These are phyloP conservation scores for Parachaetomium inaequale DNA, from an alignment of 495 filamentous ascomycete genomes.

Conservation along the genomic window DNA sequence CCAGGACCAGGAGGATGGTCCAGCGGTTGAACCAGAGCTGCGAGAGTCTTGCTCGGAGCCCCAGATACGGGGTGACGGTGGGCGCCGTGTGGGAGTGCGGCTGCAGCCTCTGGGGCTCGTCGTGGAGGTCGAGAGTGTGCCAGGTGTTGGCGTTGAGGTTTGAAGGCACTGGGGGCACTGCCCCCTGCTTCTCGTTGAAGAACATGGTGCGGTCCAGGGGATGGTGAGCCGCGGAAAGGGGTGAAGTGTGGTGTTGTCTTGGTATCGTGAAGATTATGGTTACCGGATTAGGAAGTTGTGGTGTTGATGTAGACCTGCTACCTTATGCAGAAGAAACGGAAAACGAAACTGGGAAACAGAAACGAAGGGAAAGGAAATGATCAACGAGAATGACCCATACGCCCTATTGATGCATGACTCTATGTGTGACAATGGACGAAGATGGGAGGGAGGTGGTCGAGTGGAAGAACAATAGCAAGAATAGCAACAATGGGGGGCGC, in stretches of 20 bases:
- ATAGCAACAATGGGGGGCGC: slow-evolving; percentile 18
- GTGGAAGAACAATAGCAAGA: slow-evolving; percentile 26
- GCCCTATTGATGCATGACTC: slow-evolving; percentile 21
- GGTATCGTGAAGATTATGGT: slow-evolving; percentile 7
- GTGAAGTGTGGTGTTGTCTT: slow-evolving; percentile 5
- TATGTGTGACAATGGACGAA: slow-evolving; percentile 14
- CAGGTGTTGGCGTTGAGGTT: slow-evolving; percentile 28
- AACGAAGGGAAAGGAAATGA: slow-evolving; percentile 15
- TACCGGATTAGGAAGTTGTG: slow-evolving; percentile 13
- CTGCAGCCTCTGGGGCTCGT: slow-evolving; percentile 9
- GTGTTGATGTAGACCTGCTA: slow-evolving; percentile 23
- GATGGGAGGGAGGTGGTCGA: neutral
- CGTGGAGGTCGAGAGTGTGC: slow-evolving; percentile 24
- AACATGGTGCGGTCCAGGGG: slow-evolving; percentile 16
- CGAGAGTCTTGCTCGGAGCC: slow-evolving; percentile 81
- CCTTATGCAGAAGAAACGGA: slow-evolving; percentile 8
- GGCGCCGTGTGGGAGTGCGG: slow-evolving; percentile 30
- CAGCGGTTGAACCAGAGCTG: slow-evolving; percentile 97
- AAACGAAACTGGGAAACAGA: slow-evolving; percentile 17
- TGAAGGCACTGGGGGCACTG: slow-evolving; percentile 21
- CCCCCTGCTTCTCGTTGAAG: slow-evolving; percentile 27
- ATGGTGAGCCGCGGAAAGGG: slow-evolving; percentile 11
- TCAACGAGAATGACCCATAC: slow-evolving; percentile 14
- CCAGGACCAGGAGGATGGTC: slow-evolving; percentile 83
- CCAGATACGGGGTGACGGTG: slow-evolving; percentile 83